phyloP scores from a whole-genome alignment of 2,329 filamentous ascomycete species.

The Tetracladium maxilliforme region DNA sequence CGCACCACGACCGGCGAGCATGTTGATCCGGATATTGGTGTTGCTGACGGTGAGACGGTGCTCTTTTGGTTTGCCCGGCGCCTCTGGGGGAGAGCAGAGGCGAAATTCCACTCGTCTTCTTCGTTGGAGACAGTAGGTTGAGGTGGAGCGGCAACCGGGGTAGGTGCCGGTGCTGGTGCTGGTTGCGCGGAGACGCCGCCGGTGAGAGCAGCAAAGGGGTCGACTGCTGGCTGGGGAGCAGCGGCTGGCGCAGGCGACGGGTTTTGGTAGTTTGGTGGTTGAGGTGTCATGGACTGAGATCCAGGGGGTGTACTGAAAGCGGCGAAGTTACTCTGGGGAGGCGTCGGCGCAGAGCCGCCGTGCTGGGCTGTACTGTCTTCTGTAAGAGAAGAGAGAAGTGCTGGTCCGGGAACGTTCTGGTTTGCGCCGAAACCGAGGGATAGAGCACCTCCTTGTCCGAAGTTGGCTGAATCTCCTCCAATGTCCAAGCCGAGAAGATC shows the following conservation, averaged over 20 bases:
- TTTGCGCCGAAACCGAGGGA: constrained; percentile 66
- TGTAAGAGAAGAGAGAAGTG: constrained; percentile 48
- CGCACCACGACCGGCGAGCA: constrained; percentile 55
- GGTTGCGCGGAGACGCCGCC: constrained; percentile 22
- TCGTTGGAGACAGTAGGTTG: constrained; percentile 26
- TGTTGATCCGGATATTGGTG: constrained; percentile 55
- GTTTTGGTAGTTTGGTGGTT: constrained; percentile 24
- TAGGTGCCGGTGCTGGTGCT: constrained; percentile 17
- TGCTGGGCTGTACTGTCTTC: constrained; percentile 42
- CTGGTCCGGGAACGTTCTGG: constrained; percentile 46
- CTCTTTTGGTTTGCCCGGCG: constrained; percentile 28
- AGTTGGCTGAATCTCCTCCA: constrained; percentile 41
- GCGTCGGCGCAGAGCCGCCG: constrained; percentile 22
- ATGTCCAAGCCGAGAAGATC: constrained; percentile 84
- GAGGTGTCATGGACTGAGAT: constrained; percentile 38
- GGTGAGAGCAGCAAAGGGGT: constrained; percentile 37
- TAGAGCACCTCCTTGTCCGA: constrained; percentile 67
- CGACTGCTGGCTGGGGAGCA: constrained; percentile 31
- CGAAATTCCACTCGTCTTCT: constrained; percentile 91
- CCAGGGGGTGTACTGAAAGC: constrained; percentile 31
- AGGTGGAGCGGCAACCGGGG: constrained; percentile 10
- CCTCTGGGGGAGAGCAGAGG: constrained; percentile 73
- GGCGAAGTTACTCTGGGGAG: constrained; percentile 31
- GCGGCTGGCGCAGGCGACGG: constrained; percentile 10
- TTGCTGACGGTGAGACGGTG: constrained; percentile 46